Evolutionary conservation across 257 asterid genomes (phyloP), one percentile per base, ranked within the genome.

Genomic region (Eustoma russellianum): DNA sequence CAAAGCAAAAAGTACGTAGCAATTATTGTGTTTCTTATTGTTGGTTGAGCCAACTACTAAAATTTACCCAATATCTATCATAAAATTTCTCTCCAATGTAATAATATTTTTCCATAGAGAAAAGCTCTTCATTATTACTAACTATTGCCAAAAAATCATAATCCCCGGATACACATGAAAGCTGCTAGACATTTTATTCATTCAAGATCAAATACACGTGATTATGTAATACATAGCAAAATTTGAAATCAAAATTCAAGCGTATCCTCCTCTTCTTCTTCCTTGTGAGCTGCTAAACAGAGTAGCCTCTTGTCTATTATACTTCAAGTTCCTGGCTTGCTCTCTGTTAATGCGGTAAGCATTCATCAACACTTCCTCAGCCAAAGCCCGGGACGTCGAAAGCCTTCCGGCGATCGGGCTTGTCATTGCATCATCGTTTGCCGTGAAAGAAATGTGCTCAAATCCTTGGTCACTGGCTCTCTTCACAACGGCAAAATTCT

Each of bases 361-460:
- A 62, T 70, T 78, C 70, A 54, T 65, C 55, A 85, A 34, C 14
- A 85, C 86, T 4, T 79, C 87, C 54, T 53, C 70, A 2, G 95
- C 93, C 61, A 82, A 71, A 2, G 79, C 68, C 7, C 83, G 64
- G 46, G 82, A 15, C 9, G 75, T 77, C 13, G 95, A 85, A 15
- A 79, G 73, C 3, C 89, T 76, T 13, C 95, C 93, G 0, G 86
- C 93, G 0, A 85, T 76, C 14, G 72, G 60, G 35, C 50, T 64
- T 40, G 53, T 64, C 66, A 77, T 61, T 5, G 85, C 90, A 10
- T 82, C 76, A 43, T 78, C 87, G 59, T 70, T 80, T 8, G 93
- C 82, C 75, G 73, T 74, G 79, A 86, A 72, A 0, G 83, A 15
- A 17, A 86, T 55, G 67, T 63, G 82, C 61, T 86, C 95, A 24